Evolutionary conservation across 1,284 basidiomycete genomes (phyloP), one percentile per base, ranked within the genome.

Genomic region (Sanghuangporus sanghuang): DNA sequence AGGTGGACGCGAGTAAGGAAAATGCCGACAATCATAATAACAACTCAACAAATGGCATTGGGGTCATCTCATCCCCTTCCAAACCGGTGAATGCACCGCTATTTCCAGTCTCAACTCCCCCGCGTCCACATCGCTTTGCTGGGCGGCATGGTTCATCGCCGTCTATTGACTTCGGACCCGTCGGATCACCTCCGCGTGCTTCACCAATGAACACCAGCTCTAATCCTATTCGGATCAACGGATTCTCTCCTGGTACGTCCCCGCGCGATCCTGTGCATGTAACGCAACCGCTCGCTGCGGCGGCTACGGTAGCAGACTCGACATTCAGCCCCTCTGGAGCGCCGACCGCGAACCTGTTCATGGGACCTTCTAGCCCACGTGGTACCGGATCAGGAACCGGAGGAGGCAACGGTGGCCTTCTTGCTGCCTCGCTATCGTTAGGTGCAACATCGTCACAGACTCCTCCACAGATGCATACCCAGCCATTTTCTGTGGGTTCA

Each of bases 301-400:
- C 27, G 21, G 44, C 44, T 2, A 16, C 44, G 2, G 21, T n/a
- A 18, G 71, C 52, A 2, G 78, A 82, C 0, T 87, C 87, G 6
- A 85, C 87, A 0, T 86, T 90, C 71, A 90, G 85, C 48, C 88
- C 86, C 1, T 90, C 86, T 2, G 86, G 86, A 16, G 48, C 18
- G 3, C 40, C 59, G 11, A 38, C 53, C 79, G 82, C 85, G 67
- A 77, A 81, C 6, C 73, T 83, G 4, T 90, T 88, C 73, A 69
- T 81, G 64, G 71, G 83, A 2, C 76, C 53, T 8, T 54, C 53
- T 7, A 54, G 53, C 7, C 53, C 53, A 8, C 53, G 53, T 38
- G 53, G 75, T 63, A 68, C 71, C 36, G 72, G 76, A 0, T 73
- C 75, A 0, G 80, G 79, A 6, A 68, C 71, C 36, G 72, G 77